A percentile compares a stretch with the other conserved stretches of the same genome.
phyloP scores from a whole-genome alignment of 2,329 filamentous ascomycete species.

The Capronia americana region DNA sequence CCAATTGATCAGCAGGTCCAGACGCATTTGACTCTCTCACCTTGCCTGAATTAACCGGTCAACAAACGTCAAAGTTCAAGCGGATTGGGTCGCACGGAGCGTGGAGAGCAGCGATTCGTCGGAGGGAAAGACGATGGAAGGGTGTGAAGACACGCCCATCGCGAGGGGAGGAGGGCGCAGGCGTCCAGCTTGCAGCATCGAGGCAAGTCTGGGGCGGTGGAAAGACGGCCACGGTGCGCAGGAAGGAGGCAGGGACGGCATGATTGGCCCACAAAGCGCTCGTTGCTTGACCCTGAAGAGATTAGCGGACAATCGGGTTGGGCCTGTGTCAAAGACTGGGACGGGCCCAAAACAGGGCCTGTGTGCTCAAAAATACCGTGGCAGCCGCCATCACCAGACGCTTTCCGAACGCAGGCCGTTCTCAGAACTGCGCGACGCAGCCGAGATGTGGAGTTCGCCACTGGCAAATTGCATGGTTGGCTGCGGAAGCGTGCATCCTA shows the following conservation, averaged over 20 bases:
- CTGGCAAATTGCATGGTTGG: conserved; percentile 22
- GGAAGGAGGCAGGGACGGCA: conserved; percentile 12
- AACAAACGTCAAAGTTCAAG: conserved; percentile 6
- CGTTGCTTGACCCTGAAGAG: conserved; percentile 24
- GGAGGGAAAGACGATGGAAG: not conserved
- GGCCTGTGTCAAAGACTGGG: conserved; percentile 11
- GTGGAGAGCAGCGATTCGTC: conserved; percentile 6
- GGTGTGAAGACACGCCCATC: not conserved
- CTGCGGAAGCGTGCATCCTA: conserved; percentile 21
- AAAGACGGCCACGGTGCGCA: not conserved
- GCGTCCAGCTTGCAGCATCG: conserved; percentile 14
- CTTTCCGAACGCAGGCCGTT: not conserved
- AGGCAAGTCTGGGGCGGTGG: conserved; percentile 18
- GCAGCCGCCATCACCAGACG: not conserved
- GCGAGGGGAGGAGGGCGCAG: conserved; percentile 3
- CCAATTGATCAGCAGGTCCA: conserved; percentile 14
- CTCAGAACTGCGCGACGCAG: not conserved
- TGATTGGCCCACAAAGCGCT: conserved; percentile 34
- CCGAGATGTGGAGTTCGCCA: conserved; percentile 8
- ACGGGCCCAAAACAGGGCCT: conserved; percentile 15
- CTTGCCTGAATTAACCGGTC: not conserved
- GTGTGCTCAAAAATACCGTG: conserved; percentile 18
- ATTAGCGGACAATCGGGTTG: conserved; percentile 23
- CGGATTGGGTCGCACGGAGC: conserved; percentile 13
- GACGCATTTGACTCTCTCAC: not conserved